These are phyloP conservation scores for Emmonsiellopsis sp. DNA, from an alignment of 2,329 filamentous ascomycete genomes.

Conservation along the genomic window DNA sequence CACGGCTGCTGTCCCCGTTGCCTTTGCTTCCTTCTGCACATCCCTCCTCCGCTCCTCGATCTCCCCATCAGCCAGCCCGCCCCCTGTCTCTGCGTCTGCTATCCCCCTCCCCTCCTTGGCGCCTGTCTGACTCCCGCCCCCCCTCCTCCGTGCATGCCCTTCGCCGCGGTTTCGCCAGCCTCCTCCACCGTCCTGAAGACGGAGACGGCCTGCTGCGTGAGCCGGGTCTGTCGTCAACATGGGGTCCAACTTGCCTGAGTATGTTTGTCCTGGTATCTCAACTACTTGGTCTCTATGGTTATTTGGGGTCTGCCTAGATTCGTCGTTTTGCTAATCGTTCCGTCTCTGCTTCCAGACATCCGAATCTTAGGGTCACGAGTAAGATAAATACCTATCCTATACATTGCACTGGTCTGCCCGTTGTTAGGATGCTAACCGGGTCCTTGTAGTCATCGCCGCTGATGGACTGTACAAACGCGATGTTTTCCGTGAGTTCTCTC, in stretches of 20 bases:
- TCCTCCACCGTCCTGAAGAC: conserved; percentile 1
- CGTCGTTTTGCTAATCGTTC: background rate
- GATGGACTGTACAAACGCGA: conserved; percentile 98
- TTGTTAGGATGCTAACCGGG: conserved; percentile 1
- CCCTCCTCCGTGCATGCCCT: background rate
- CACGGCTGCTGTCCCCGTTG: background rate
- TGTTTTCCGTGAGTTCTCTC: conserved; percentile 75
- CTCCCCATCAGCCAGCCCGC: background rate
- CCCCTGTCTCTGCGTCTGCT: background rate
- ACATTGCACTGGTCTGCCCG: conserved; percentile 13
- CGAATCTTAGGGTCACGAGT: conserved; percentile 93
- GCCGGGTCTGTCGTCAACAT: conserved; percentile 25
- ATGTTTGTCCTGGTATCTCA: conserved; percentile 11
- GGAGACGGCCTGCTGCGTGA: conserved; percentile 3
- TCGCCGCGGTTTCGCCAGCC: background rate
- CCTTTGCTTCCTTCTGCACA: background rate
- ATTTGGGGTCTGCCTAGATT: conserved; percentile 13
- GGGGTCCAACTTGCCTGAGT: conserved; percentile 56
- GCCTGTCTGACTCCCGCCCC: background rate
- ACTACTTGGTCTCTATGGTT: conserved; percentile 16
- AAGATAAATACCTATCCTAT: conserved; percentile 28
- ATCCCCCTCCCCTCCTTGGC: background rate
- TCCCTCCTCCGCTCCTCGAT: background rate
- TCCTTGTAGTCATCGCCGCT: conserved; percentile 76
- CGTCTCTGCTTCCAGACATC: conserved; percentile 45